phyloP scores from a whole-genome alignment of 441 rosid species.

The Kokia cookei region DNA sequence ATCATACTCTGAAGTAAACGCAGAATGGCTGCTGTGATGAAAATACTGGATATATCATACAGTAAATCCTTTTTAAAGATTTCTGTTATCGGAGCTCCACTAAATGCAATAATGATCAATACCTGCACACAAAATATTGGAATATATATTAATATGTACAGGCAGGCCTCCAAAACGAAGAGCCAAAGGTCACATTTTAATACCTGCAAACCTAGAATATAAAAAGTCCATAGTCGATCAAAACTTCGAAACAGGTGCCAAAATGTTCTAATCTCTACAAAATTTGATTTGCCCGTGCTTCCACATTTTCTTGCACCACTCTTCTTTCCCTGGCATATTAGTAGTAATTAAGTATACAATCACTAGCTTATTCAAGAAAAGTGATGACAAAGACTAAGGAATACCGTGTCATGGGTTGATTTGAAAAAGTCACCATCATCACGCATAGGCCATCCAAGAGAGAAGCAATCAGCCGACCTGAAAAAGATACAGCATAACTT shows the following conservation, averaged over 20 bases:
- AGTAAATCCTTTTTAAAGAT: constrained; percentile 59
- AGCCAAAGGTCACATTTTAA: constrained; percentile 3
- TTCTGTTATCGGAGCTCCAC: constrained; percentile 48
- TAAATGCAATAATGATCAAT: constrained; percentile 83
- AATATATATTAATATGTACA: neutral
- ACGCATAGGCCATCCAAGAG: constrained; percentile 99
- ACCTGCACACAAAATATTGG: constrained; percentile 45
- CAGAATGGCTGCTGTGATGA: constrained; percentile 89
- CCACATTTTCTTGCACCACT: constrained; percentile 36
- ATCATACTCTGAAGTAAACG: constrained; percentile 80
- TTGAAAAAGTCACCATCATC: constrained; percentile 91
- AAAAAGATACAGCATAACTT: constrained; percentile 14
- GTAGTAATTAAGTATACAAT: constrained; percentile 10
- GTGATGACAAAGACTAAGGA: constrained; percentile 28
- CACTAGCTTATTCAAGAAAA: constrained; percentile 9
- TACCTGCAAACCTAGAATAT: constrained; percentile 91
- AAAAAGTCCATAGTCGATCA: constrained; percentile 95
- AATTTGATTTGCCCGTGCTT: constrained; percentile 87
- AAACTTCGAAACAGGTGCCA: constrained; percentile 96
- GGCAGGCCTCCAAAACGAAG: constrained; percentile 1
- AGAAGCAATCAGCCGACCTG: constrained; percentile 92
- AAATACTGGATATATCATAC: constrained; percentile 74
- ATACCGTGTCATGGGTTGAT: constrained; percentile 56
- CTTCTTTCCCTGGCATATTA: constrained; percentile 56
- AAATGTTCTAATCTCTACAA: constrained; percentile 86